Base-by-base conservation (phyloP, 176 grass and related monocot genomes). In the Themeda triandra region DNA sequence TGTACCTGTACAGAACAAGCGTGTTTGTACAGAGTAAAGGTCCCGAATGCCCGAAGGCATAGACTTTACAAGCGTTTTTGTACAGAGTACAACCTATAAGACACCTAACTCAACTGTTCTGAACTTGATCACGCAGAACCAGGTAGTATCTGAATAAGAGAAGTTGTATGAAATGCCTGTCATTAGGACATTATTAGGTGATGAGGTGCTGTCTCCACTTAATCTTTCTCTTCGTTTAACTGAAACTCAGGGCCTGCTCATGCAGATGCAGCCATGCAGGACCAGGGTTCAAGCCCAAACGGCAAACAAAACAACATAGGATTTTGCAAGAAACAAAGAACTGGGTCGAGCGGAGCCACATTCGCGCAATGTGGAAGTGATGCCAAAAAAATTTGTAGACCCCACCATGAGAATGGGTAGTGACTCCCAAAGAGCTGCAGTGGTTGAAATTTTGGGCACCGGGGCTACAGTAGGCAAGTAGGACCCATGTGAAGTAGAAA, bases 221-320 rank as follows among this genome's bases (percentile, higher is more conserved):
- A 58, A 64, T 19, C 30, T 64, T 72, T 88, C 41, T 83, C 77
- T 67, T 40, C 66, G 37, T 69, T 89, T 63, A 69, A 76, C 58
- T 73, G 45, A 84, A 74, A 35, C 17, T 7, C 8, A 58, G 40
- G 71, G 71, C 42, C 71, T 8, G 8, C 18, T 8, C 7, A 36
- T 19, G 45, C 66, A 58, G 3, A 59, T 58, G 23, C n/a, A n/a
- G n/a, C n/a, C n/a, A n/a, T n/a, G n/a, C n/a, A 84, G 81, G 81
- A 19, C 60, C 60, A 24, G 68, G 60, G 42, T 18, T 3, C 48
- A 69, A 18, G 79, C 7, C 31, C 60, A 17, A 75, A 84, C n/a
- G 6, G 33, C 27, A 15, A 44, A 25, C 58, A 24, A 28, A 75
- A 44, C 28, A 80, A 69, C 30, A 59, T 2, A 63, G 70, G 14